Base-by-base conservation (phyloP, 371 early-diverging fungal genomes). In the Mucor sp. region DNA sequence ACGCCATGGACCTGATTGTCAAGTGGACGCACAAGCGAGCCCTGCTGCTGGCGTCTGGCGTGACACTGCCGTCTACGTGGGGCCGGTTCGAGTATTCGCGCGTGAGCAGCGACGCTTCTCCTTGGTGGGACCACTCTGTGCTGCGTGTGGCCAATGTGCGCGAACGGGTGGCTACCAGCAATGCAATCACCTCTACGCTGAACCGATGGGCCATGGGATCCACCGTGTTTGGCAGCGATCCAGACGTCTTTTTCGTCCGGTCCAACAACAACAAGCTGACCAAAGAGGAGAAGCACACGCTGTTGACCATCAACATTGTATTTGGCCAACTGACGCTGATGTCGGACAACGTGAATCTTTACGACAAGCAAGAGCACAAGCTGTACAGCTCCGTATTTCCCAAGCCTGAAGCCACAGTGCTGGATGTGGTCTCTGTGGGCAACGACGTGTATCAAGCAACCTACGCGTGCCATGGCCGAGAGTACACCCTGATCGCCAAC, bases 181-280 rank as follows among this genome's bases (percentile, higher is more conserved):
- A 86, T 68, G 86, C 88, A 0, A 39, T 88, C 32, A 74, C 76
- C 0, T 86, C 85, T 7, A 85, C 86, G 0, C 59, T 88, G 19
- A 67, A 70, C 21, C 81, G 88, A 0, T 88, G 86, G 86, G 71
- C 78, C 17, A 71, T 88, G 73, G 77, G 77, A 0, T 80, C 78
- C 12, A 80, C 84, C n/a, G 76, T 86, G 70, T 85, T 86, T 76
- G 88, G 88, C 21, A 86, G 85, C 62, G 88, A 88, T 43, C 86
- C 88, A 0, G 88, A 88, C 37, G 88, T 88, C 30, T 82, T 80
- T 70, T 83, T 86, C 48, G 47, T 86, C 21, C 75, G 88, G 0
- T 76, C 82, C 4, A 72, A 77, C 64, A 81, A 84, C 59, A 83
- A 85, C 64, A 76, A 81, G 60, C 69, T 88, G 6, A 83, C 65